Evolutionary conservation across 164 flowering plant genomes (phyloP), one percentile per base, ranked within the genome.

Genomic region (Dillenia turbinata): DNA sequence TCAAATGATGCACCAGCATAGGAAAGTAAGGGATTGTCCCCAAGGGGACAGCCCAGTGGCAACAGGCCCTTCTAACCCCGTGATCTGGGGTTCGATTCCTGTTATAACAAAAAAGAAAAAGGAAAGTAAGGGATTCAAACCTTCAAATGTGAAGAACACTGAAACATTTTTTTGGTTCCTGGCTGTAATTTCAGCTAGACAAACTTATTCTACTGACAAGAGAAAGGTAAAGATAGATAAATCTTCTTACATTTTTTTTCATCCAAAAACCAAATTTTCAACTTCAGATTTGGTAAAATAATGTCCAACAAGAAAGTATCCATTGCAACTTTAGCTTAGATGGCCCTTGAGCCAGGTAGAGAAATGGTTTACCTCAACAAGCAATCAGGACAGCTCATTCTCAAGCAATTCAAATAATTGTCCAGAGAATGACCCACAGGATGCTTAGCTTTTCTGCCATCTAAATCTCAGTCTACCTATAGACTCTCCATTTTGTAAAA

Each of bases 361-460:
- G 22, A 13, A 49, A 45, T 26, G 14, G 44, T 47, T 60, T 71
- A 74, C 77, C 80, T 74, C 40, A 59, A 48, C 78, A 84, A 53
- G 61, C 78, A 81, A 44, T 69, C 72, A 50, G 92, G 90, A 70
- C 84, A 86, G 50, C 48, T 49, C 62, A 88, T 74, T 62, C 62
- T 65, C 78, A 88, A 72, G 77, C 85, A 77, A 22, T 83, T 64
- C n/a, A 87, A 67, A 73, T 86, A 91, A 73, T 81, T 79, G 22
- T 75, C 71, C 40, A 91, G 52, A 50, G 55, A 65, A 62, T 88
- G 96, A 58, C 97, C 96, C 47, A 88, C 88, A 68, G 85, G 91
- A 62, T 85, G 75, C 62, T 68, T 82, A 49, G 85, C 88, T 53
- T 69, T 86, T 50, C 88, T 89, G 57, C 85, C 84, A 59, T 72